Conservation (phyloP, 192 early-diverging fungal genomes). For the Coemansia asiatica region DNA sequence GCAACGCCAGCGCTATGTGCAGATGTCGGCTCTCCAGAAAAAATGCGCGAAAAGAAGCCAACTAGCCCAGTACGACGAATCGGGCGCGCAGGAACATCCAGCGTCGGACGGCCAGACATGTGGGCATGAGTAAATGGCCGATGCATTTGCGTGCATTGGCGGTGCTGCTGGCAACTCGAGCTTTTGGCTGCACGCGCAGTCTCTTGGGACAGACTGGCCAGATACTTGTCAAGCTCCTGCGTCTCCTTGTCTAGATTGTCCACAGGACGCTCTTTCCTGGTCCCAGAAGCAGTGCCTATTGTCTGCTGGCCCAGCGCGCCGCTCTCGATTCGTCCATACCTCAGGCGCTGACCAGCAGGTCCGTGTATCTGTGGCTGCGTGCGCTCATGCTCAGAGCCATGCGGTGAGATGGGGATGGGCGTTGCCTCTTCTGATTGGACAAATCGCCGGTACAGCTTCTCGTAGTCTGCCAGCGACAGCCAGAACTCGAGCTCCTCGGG, state of each 20-base stretch:
- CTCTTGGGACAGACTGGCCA: conserved; percentile 32
- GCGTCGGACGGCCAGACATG: conserved; percentile 19
- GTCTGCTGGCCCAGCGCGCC: conserved; percentile 29
- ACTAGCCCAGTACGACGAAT: conserved; percentile 16
- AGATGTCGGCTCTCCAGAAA: conserved; percentile 26
- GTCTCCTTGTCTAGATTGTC: conserved; percentile 40
- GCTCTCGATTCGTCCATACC: conserved; percentile 45
- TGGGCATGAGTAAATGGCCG: conserved; percentile 35
- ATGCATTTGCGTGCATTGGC: conserved; percentile 33
- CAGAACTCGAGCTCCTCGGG: conserved; percentile 76
- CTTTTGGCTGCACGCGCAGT: conserved; percentile 25
- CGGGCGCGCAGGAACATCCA: conserved; percentile 24
- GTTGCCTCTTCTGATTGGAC: conserved; percentile 21
- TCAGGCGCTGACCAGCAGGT: conserved; percentile 4
- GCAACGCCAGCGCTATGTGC: conserved; percentile 3
- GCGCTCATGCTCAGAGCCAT: background rate
- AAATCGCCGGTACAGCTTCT: conserved; percentile 64
- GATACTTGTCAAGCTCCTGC: conserved; percentile 37
- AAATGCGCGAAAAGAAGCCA: conserved; percentile 50
- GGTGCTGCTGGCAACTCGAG: conserved; percentile 29
- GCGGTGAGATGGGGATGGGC: conserved; percentile 10
- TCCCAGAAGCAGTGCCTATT: conserved; percentile 2
- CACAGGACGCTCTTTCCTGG: conserved; percentile 9
- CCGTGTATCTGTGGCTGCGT: background rate
- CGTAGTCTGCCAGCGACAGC: conserved; percentile 71